Conservation (phyloP, 1,139 yeast species). For the Blastobotrys malaysiensis region DNA sequence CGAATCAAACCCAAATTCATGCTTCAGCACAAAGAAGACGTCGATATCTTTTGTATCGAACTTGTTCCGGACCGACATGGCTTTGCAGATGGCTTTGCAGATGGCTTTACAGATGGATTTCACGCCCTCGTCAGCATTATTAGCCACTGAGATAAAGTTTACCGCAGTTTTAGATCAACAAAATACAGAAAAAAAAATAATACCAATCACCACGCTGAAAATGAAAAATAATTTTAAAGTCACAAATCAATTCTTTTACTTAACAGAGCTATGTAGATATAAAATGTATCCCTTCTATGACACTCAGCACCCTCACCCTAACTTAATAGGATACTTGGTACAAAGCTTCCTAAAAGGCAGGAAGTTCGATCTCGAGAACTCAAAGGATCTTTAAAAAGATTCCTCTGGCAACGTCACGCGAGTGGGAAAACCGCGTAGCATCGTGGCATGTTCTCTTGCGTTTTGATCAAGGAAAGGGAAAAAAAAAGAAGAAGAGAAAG, state of each 20-base stretch:
- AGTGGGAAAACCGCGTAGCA: slow-evolving; percentile 27
- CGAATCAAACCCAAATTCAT: slow-evolving; percentile 22
- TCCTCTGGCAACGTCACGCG: slow-evolving; percentile 36
- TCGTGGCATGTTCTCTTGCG: slow-evolving; percentile 35
- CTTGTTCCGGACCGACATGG: neutral
- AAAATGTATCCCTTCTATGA: slow-evolving; percentile 37
- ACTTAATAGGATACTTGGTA: slow-evolving; percentile 30
- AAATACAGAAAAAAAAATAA: neutral
- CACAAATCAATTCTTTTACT: neutral
- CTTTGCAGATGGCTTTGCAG: neutral
- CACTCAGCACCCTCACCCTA: slow-evolving; percentile 35
- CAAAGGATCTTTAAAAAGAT: slow-evolving; percentile 19
- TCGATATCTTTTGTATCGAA: slow-evolving; percentile 7
- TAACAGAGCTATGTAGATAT: neutral
- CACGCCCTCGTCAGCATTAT: neutral
- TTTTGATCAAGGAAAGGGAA: slow-evolving; percentile 38
- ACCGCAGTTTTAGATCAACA: neutral
- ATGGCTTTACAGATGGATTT: neutral
- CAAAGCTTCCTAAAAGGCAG: slow-evolving; percentile 39
- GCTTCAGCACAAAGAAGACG: slow-evolving; percentile 15
- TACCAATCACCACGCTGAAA: neutral
- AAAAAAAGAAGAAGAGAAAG: slow-evolving; percentile 11
- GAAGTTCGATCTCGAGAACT: slow-evolving; percentile 36
- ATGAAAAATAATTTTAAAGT: neutral
- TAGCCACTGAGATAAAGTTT: neutral